These are phyloP conservation scores for Avena eriantha DNA, from an alignment of 176 grass and related monocot species.

Conservation along the genomic window DNA sequence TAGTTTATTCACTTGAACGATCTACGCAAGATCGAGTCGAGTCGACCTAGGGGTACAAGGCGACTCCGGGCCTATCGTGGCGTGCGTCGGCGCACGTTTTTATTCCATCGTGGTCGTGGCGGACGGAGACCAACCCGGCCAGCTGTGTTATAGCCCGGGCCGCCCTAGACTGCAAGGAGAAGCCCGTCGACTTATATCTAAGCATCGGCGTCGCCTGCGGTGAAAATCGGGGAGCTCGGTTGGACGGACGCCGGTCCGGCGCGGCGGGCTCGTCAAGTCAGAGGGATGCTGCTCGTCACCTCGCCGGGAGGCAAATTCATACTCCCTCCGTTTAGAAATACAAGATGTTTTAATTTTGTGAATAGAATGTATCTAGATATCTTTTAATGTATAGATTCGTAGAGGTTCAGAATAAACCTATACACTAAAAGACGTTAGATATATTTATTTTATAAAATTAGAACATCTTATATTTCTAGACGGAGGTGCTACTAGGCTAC, in stretches of 20 bases:
- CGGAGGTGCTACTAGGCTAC: no score
- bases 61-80: background rate
- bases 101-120: background rate
- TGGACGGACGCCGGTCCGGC: background rate
- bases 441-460: no score
- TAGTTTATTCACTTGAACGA: background rate
- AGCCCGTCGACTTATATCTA: background rate
- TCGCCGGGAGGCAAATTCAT: no score
- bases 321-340: no score
- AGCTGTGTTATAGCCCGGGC: background rate
- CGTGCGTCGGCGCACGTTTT: background rate
- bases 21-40: background rate
- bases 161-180: background rate
- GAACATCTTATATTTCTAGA: no score
- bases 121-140: background rate
- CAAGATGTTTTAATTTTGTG: no score
- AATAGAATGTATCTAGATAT: no score
- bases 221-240: background rate
- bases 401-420: no score
- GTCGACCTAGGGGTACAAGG: background rate
- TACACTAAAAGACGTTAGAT: no score
- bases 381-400: no score
- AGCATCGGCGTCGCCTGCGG: background rate
- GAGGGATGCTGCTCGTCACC: background rate
- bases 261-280: background rate